These are phyloP conservation scores for Colletotrichum sublineola DNA, from an alignment of 2,329 filamentous ascomycete species.

Conservation along the genomic window DNA sequence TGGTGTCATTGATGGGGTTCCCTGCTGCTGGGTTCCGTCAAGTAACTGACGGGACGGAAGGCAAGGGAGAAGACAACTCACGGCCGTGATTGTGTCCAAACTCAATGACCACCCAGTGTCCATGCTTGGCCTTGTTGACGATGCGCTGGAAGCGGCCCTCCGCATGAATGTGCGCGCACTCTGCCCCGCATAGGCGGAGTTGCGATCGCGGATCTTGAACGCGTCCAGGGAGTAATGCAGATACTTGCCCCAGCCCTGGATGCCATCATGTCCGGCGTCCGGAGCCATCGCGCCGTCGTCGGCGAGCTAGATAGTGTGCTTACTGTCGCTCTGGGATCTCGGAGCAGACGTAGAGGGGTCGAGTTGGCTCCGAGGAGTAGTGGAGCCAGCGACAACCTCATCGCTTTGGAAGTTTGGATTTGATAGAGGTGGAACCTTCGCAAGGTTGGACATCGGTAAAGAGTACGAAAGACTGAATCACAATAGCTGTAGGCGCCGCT, in stretches of 20 bases:
- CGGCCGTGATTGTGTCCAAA: conserved; percentile 80
- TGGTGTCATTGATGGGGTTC: conserved; percentile 54
- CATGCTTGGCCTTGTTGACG: conserved; percentile 62
- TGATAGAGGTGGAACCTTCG: too few species aligned
- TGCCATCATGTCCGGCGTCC: conserved; percentile 55
- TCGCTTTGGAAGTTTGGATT: too few species aligned
- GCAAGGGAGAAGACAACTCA: conserved; percentile 45
- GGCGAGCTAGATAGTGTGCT: too few species aligned
- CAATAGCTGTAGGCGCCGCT: neutral
- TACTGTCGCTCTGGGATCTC: neutral
- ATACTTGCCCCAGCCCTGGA: conserved; percentile 73
- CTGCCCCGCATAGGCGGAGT: too few species aligned
- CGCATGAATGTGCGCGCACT: too few species aligned
- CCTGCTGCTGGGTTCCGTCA: neutral
- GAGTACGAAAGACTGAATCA: too few species aligned
- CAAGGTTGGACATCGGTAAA: too few species aligned
- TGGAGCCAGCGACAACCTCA: neutral
- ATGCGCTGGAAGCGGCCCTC: conserved; percentile 69
- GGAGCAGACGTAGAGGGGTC: conserved; percentile 16
- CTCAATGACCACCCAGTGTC: conserved; percentile 78
- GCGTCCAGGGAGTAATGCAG: conserved; percentile 59
- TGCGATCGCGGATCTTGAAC: too few species aligned
- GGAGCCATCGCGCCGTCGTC: neutral
- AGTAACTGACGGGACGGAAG: neutral
- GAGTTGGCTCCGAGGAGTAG: conserved; percentile 11